A percentile compares a stretch with the other conserved stretches of the same genome.
phyloP scores from a whole-genome alignment of 2,329 filamentous ascomycete species.

The Cryphonectria japonica region DNA sequence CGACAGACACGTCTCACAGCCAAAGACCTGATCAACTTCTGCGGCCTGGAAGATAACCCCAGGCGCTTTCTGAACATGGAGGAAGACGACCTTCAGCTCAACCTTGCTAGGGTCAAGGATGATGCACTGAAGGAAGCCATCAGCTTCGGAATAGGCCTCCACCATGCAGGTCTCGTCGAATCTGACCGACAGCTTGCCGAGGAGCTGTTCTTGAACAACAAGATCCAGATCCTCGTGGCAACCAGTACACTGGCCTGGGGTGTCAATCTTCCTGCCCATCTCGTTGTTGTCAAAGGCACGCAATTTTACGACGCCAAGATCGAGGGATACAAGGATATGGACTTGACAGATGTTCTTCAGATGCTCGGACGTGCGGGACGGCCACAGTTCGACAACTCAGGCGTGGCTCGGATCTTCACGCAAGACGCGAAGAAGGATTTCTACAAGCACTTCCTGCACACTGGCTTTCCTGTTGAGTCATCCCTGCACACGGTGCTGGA shows the following conservation, averaged over 20 bases:
- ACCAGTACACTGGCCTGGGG: conserved; percentile 98
- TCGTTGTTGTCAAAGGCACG: conserved; percentile 97
- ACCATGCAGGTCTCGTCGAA: conserved; percentile 96
- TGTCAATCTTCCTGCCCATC: conserved; percentile 93
- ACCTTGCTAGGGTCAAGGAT: conserved; percentile 89
- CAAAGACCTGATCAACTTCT: conserved; percentile 95
- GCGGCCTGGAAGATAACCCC: conserved; percentile 97
- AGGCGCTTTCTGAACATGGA: conserved; percentile 91
- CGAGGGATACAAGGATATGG: conserved; percentile 98
- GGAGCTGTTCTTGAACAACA: conserved; percentile 95
- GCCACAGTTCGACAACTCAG: conserved; percentile 94
- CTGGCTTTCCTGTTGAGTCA: conserved; percentile 95
- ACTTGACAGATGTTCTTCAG: conserved; percentile 94
- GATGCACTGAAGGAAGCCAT: conserved; percentile 91
- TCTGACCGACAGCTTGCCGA: conserved; percentile 90
- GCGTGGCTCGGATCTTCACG: conserved; percentile 95
- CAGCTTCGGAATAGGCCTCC: conserved; percentile 94
- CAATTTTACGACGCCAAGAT: conserved; percentile 98
- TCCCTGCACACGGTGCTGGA: conserved; percentile 95
- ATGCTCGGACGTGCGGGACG: conserved; percentile 96
- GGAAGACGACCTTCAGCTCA: conserved; percentile 88
- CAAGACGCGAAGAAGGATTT: conserved; percentile 98
- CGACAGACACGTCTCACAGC: conserved; percentile 93
- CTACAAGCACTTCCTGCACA: conserved; percentile 99
- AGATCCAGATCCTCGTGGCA: conserved; percentile 94